These are phyloP conservation scores for Erysimum cheiranthoides DNA, from an alignment of 345 rosid genomes.

Conservation along the genomic window DNA sequence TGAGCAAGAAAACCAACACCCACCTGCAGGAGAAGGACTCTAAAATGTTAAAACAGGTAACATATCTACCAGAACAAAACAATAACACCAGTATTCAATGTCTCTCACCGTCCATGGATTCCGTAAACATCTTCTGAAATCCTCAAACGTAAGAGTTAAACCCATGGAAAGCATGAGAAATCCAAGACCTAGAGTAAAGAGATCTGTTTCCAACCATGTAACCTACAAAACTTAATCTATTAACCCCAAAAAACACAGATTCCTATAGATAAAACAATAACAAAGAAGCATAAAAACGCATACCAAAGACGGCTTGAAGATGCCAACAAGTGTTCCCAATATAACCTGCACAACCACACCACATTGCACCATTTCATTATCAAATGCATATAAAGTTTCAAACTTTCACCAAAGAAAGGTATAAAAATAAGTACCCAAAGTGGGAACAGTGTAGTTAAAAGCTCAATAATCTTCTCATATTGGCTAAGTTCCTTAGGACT, in stretches of 20 bases:
- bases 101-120: slow-evolving; percentile 96
- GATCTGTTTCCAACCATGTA: slow-evolving; percentile 92
- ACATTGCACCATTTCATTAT: slow-evolving; percentile 16
- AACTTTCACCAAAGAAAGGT: slow-evolving; percentile 14
- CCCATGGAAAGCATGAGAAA: slow-evolving; percentile 99
- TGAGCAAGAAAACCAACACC: slow-evolving; percentile 97
- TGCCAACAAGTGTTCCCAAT: slow-evolving; percentile 86
- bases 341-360: slow-evolving; percentile 62
- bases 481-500: slow-evolving; percentile 60
- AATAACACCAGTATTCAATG: slow-evolving; percentile 7
- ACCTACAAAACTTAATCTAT: slow-evolving; percentile 55
- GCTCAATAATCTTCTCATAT: slow-evolving; percentile 83
- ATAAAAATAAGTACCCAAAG: slow-evolving; percentile 66
- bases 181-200: slow-evolving; percentile 85
- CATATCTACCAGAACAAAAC: neutral
- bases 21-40: slow-evolving; percentile 62
- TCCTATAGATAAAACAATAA: neutral
- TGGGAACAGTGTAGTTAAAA: slow-evolving; percentile 88
- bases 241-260: neutral
- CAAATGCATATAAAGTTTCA: neutral
- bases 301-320: slow-evolving; percentile 91
- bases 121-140: slow-evolving; percentile 85
- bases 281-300: slow-evolving; percentile 31
- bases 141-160: slow-evolving; percentile 86
- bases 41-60: slow-evolving; percentile 14